A percentile compares a stretch with the other conserved stretches of the same genome.
phyloP scores from a whole-genome alignment of 2,329 filamentous ascomycete genomes.

The Paecilomyces sp. region DNA sequence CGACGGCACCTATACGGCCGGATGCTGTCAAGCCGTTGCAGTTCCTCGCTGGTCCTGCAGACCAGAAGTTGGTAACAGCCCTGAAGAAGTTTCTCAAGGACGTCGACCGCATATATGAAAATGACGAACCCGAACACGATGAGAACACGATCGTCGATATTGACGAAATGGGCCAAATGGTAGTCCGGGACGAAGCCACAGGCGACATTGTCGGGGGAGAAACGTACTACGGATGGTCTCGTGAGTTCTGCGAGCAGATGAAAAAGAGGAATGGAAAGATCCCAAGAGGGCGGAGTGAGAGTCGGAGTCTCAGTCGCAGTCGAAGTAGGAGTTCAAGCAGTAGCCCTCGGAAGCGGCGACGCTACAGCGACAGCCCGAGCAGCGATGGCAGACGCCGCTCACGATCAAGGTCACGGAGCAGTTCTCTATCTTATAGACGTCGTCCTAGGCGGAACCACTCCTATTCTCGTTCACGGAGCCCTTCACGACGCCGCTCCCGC shows the following conservation, averaged over 20 bases:
- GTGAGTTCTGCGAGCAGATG: slow-evolving; percentile 74
- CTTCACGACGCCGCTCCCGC: slow-evolving; percentile 18
- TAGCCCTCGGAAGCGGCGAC: slow-evolving; percentile 30
- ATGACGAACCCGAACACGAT: slow-evolving; percentile 39
- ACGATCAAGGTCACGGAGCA: slow-evolving; percentile 20
- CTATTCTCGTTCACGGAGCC: slow-evolving; percentile 19
- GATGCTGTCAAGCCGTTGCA: slow-evolving; percentile 64
- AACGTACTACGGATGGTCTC: slow-evolving; percentile 85
- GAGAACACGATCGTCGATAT: slow-evolving; percentile 53
- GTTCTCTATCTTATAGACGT: slow-evolving; percentile 18
- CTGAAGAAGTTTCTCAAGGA: slow-evolving; percentile 65
- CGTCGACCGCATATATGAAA: slow-evolving; percentile 61
- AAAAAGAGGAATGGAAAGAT: slow-evolving; percentile 40
- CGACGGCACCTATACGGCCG: slow-evolving; percentile 64
- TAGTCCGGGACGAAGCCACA: slow-evolving; percentile 59
- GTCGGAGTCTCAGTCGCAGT: slow-evolving; percentile 37
- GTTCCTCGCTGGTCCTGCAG: slow-evolving; percentile 60
- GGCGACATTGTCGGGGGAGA: slow-evolving; percentile 59
- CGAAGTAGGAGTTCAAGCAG: slow-evolving; percentile 37
- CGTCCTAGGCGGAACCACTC: slow-evolving; percentile 14
- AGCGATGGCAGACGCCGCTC: slow-evolving; percentile 22
- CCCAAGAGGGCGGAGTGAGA: slow-evolving; percentile 10
- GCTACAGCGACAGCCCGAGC: slow-evolving; percentile 31
- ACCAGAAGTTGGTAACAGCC: slow-evolving; percentile 57
- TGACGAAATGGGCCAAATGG: slow-evolving; percentile 66